Evolutionary conservation across 1,284 basidiomycete species (phyloP), one percentile per base, ranked within the genome.

Genomic region (Bondarzewia mesenterica): DNA sequence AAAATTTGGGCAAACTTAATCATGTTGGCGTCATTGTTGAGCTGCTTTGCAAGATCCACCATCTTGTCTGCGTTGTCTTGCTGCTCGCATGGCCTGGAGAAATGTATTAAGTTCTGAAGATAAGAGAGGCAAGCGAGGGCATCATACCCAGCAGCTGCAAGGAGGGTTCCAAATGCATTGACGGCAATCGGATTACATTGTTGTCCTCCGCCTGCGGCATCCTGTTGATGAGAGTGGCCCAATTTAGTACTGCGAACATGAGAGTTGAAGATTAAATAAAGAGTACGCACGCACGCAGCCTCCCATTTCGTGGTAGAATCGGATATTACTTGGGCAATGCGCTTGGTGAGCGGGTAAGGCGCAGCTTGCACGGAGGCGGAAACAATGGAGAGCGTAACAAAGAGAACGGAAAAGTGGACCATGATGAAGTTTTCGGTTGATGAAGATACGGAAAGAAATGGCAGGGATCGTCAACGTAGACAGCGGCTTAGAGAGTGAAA

Each of bases 21-120:
- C 78, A 82, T 80, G 46, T 74, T 67, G 1, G 72, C 48, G 53
- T 75, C 65, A 58, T 69, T 78, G 50, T 74, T 72, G 44, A 83
- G 71, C 18, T 68, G 58, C 60, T 82, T 82, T 32, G 76, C 77
- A 25, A 83, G 71, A 56, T 76, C 70, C 50, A 84, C 69, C 75
- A 83, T 79, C 15, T 60, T 56, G 57, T 84, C 81, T 7, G 75
- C 80, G 7, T 73, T 68, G 57, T 83, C 60, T 57, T 84, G 81
- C 60, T 84, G 81, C 12, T 74, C 80, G 57, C 81, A 84, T 44
- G 69, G 62, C 18, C 29, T 32, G 29, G 10, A n/a, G 4, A 32
- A n/a, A 32, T n/a, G 29, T 4, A 32, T 32, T 7, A 32, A n/a
- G 1, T n/a, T 10, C 29, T 12, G 6, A 32, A 12, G 6, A 32